These are phyloP conservation scores for Penicillium olsonii DNA, from an alignment of 2,329 filamentous ascomycete genomes.

Conservation along the genomic window DNA sequence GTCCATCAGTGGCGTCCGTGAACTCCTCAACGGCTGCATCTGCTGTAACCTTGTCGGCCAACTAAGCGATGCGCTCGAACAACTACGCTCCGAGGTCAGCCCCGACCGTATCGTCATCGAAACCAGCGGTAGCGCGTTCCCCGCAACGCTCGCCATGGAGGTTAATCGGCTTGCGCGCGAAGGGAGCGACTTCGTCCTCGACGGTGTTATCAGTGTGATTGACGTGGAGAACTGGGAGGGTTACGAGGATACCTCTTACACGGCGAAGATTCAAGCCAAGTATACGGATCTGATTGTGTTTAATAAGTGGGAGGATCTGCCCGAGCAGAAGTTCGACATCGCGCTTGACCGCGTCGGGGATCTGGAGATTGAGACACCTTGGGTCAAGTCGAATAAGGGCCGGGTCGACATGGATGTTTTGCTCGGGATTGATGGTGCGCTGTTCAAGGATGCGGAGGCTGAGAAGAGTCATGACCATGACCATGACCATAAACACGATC, in stretches of 20 bases:
- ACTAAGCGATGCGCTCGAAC: slow-evolving; percentile 74
- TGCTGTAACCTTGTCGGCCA: slow-evolving; percentile 98
- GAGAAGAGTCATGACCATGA: slow-evolving; percentile 37
- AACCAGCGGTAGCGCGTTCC: slow-evolving; percentile 85
- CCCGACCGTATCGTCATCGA: slow-evolving; percentile 93
- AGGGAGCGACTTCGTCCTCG: slow-evolving; percentile 67
- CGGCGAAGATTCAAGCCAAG: slow-evolving; percentile 80
- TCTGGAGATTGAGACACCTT: slow-evolving; percentile 75
- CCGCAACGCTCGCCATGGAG: slow-evolving; percentile 86
- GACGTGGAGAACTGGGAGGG: slow-evolving; percentile 95
- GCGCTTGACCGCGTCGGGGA: slow-evolving; percentile 78
- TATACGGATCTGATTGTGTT: slow-evolving; percentile 91
- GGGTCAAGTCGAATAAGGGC: slow-evolving; percentile 82
- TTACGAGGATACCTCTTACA: slow-evolving; percentile 88
- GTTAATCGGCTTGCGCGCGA: slow-evolving; percentile 77
- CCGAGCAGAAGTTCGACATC: slow-evolving; percentile 73
- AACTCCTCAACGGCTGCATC: slow-evolving; percentile 95
- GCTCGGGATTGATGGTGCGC: slow-evolving; percentile 82
- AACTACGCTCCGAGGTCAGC: slow-evolving; percentile 62
- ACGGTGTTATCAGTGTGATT: slow-evolving; percentile 86
- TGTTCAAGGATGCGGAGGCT: slow-evolving; percentile 48
- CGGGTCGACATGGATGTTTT: slow-evolving; percentile 76
- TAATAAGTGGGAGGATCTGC: slow-evolving; percentile 85
- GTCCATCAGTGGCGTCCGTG: slow-evolving; percentile 84
- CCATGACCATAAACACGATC: slow-evolving; percentile 52